Evolutionary conservation across 192 early-diverging fungal species (phyloP), one percentile per base, ranked within the genome.

Genomic region (Backusella australiensis): DNA sequence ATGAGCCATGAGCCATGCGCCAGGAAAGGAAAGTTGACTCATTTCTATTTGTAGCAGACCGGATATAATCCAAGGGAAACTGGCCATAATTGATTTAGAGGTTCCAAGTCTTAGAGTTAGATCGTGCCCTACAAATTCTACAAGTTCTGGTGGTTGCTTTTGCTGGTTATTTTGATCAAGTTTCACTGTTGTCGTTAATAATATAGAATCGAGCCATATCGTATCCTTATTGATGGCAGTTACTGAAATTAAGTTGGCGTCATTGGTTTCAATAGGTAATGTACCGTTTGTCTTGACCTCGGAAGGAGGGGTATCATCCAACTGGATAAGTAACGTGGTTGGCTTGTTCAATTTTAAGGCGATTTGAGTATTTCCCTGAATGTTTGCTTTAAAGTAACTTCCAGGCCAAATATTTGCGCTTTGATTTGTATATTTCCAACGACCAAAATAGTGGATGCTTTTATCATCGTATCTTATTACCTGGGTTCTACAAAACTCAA

Each of bases 121-220:
- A 29, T 75, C 71, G 52, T 80, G 70, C 0, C 78, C 78, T n/a
- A 80, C 68, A 39, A 80, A 80, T 49, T 80, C 74, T 8, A 80
- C 53, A 34, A 68, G 41, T 34, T 17, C 70, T 46, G 69, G 39
- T n/a, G 29, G 39, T 23, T 59, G 53, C 4, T 59, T 3, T 11
- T 59, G 6, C 26, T 59, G 56, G 26, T 63, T 63, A 26, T 14
- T 29, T 63, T 26, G 56, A 3, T 4, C 21, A 11, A 29, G 23
- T 4, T 63, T 63, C 11, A 29, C 56, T 63, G 15, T 19, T 36
- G 15, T 35, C 3, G 15, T 35, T 32, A 67, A 15, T 19, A 35
- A 35, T 35, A 67, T n/a, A 11, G 66, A 63, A 63, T 63, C 56
- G 56, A 44, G 15, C 15, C 17, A 32, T 35, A 39, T 72, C 17